Evolutionary conservation across 176 grass and related monocot species (phyloP).

Genomic region (Metroxylon sagu): DNA sequence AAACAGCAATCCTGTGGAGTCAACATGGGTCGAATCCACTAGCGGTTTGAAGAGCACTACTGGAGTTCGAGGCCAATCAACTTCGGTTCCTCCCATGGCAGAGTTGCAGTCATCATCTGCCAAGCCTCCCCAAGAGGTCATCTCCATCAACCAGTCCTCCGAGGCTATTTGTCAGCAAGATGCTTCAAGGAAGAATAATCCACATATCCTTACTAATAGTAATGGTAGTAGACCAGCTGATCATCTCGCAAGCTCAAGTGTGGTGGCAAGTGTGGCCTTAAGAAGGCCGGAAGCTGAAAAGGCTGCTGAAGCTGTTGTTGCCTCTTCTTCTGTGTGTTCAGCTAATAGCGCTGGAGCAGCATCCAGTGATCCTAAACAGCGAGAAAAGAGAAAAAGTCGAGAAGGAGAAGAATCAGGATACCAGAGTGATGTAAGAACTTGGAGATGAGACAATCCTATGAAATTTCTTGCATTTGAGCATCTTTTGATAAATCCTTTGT

Average conservation of each 20-base stretch:
- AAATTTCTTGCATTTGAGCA: neutral
- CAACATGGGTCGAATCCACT: neutral
- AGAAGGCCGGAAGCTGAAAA: conserved; percentile 3
- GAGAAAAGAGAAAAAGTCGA: conserved; percentile 27
- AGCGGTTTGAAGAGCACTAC: neutral
- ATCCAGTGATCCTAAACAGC: neutral
- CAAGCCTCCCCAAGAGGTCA: neutral
- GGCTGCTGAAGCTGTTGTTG: conserved; percentile 7
- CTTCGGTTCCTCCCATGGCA: neutral
- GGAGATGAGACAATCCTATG: no score
- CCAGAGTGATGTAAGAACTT: conserved; percentile 22
- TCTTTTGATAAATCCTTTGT: neutral
- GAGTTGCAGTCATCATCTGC: neutral
- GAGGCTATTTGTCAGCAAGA: neutral
- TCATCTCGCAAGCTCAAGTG: neutral
- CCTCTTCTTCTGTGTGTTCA: neutral
- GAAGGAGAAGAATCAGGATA: conserved; percentile 29
- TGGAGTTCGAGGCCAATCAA: neutral
- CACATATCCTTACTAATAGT: neutral
- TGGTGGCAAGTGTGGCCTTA: conserved; percentile 3
- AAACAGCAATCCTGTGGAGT: no score
- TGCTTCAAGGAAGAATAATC: neutral
- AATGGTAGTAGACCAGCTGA: neutral
- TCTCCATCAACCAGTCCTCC: neutral
- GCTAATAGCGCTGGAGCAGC: no score